Percentiles rank a stretch among this genome's conserved stretches.
Conservation (phyloP, 768 basidiomycete genomes). For the Podaxis mareebaensis region DNA sequence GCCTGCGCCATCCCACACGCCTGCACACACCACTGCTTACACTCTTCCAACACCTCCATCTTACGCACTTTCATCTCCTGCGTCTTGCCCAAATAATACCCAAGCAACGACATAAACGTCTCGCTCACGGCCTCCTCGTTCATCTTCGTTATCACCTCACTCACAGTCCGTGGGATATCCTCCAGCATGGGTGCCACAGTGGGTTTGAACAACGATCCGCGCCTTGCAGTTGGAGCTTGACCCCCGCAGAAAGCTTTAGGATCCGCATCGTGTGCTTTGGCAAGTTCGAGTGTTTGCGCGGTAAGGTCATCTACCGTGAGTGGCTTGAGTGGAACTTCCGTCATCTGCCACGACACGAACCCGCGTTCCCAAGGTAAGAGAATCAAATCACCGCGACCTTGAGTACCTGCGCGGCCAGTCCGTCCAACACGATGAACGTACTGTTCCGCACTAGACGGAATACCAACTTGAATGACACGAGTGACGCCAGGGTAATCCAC, state of each 20-base stretch:
- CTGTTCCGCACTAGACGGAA: slow-evolving; percentile 65
- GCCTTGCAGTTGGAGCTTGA: background rate
- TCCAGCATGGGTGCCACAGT: slow-evolving; percentile 24
- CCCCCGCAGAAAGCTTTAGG: slow-evolving; percentile 33
- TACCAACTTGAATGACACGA: slow-evolving; percentile 88
- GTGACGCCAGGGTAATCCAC: slow-evolving; percentile 90
- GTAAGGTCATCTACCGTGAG: slow-evolving; percentile 49
- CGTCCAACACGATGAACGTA: slow-evolving; percentile 88
- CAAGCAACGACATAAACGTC: slow-evolving; percentile 24
- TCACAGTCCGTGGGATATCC: slow-evolving; percentile 29
- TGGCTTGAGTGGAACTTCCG: slow-evolving; percentile 68
- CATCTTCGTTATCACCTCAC: slow-evolving; percentile 33
- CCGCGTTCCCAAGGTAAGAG: slow-evolving; percentile 77
- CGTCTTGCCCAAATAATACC: slow-evolving; percentile 27
- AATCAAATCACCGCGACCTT: slow-evolving; percentile 77
- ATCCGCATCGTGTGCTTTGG: slow-evolving; percentile 47
- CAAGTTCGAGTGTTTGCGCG: slow-evolving; percentile 46
- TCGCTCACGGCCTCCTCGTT: slow-evolving; percentile 50
- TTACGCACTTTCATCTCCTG: slow-evolving; percentile 17
- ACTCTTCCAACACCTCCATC: slow-evolving; percentile 17
- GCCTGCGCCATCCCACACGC: slow-evolving; percentile 22
- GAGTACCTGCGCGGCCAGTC: slow-evolving; percentile 68
- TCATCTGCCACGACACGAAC: slow-evolving; percentile 63
- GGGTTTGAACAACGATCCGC: background rate
- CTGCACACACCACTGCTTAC: slow-evolving; percentile 22